phyloP scores from a whole-genome alignment of 768 basidiomycete species.

The Kwoniella dejecticola region DNA sequence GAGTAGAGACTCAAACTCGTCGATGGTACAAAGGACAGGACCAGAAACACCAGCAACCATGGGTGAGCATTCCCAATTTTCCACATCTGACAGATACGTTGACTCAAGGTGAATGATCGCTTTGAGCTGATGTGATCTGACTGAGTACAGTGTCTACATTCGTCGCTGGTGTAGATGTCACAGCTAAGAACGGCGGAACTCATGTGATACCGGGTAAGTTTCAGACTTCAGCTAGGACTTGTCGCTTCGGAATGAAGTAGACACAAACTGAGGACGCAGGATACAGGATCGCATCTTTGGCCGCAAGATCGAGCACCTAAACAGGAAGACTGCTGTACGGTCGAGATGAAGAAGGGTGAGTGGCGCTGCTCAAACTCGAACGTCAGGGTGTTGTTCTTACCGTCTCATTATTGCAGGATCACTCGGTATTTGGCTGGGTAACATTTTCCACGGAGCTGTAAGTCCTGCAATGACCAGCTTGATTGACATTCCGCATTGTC shows the following conservation, averaged over 20 bases:
- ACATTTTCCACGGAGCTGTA: slow-evolving; percentile 33
- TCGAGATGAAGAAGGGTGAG: slow-evolving; percentile 35
- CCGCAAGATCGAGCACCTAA: slow-evolving; percentile 28
- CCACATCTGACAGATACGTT: neutral
- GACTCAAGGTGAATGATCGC: neutral
- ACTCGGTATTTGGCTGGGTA: slow-evolving; percentile 31
- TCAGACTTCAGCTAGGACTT: too few relatives aligned
- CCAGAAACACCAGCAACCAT: slow-evolving; percentile 21
- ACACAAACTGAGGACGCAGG: neutral
- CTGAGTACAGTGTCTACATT: slow-evolving; percentile 29
- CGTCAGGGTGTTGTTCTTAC: neutral
- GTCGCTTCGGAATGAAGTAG: neutral
- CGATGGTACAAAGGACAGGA: slow-evolving; percentile 24
- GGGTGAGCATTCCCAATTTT: slow-evolving; percentile 3
- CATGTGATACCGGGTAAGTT: slow-evolving; percentile 26
- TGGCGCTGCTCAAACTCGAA: neutral
- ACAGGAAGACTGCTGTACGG: slow-evolving; percentile 24
- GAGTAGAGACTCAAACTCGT: slow-evolving; percentile 25
- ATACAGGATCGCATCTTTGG: slow-evolving; percentile 27
- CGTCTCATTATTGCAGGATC: slow-evolving; percentile 9
- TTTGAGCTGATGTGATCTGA: too few relatives aligned
- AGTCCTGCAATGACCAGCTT: slow-evolving; percentile 17
- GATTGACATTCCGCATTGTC: too few relatives aligned
- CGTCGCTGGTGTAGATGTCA: slow-evolving; percentile 28
- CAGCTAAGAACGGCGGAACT: slow-evolving; percentile 28